Evolutionary conservation across 2,329 filamentous ascomycete species (phyloP).

Genomic region (Diaporthe helianthi): DNA sequence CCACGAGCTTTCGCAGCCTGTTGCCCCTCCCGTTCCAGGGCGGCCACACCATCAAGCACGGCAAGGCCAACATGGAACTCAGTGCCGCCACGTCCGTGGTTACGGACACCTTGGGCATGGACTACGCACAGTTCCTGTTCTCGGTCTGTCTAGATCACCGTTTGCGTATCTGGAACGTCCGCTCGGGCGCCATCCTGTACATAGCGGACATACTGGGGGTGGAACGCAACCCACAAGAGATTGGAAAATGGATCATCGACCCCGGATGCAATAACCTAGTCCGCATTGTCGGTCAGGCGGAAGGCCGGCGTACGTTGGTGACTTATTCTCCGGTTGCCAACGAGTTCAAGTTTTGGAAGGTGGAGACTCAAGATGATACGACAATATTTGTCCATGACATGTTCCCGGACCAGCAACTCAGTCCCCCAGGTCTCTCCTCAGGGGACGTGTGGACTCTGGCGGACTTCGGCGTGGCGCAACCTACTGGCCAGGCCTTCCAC

Average conservation of each 20-base stretch:
- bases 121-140: conserved; percentile 65
- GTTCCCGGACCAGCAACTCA: conserved; percentile 67
- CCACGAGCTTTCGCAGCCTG: conserved; percentile 69
- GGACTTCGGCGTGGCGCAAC: conserved; percentile 72
- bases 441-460: conserved; percentile 82
- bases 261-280: conserved; percentile 80
- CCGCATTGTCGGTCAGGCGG: conserved; percentile 68
- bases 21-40: conserved; percentile 73
- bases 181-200: conserved; percentile 78
- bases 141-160: conserved; percentile 90
- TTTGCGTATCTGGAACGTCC: conserved; percentile 86
- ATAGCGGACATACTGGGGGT: conserved; percentile 80
- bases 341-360: conserved; percentile 92
- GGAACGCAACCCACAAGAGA: conserved; percentile 69
- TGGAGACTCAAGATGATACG: conserved; percentile 71
- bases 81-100: conserved; percentile 71
- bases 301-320: conserved; percentile 66
- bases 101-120: conserved; percentile 58
- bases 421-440: conserved; percentile 73
- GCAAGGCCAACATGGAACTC: conserved; percentile 69
- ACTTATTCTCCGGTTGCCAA: conserved; percentile 89
- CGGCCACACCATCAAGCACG: conserved; percentile 68
- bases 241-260: conserved; percentile 77
- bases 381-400: conserved; percentile 73
- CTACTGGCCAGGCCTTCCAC: conserved; percentile 60